Evolutionary conservation across 257 asterid genomes (phyloP), one percentile per base, ranked within the genome.

Genomic region (Anisodus acutangulus): DNA sequence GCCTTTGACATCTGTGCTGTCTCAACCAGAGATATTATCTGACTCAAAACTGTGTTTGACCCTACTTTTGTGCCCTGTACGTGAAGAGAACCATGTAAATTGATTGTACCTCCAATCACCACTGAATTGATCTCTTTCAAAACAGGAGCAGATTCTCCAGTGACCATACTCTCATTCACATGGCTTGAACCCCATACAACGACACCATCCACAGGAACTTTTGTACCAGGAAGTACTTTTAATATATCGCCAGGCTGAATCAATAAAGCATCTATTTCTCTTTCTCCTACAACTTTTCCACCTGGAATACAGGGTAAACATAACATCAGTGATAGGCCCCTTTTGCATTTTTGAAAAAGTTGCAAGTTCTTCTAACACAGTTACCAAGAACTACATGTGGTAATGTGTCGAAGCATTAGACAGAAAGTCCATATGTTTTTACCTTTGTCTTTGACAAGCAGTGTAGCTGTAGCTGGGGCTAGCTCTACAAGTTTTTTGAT

Each of bases 1-100:
- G 99, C 99, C 89, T 95, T 95, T 79, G 99, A 97, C 99, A 97
- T 97, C 93, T 97, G 99, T 2, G 99, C 99, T 17, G 97, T 91
- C 96, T 97, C 99, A 90, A 97, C 99, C 88, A 97, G 90, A 84
- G 97, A 90, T 87, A 97, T 97, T 85, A 97, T 97, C 91, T 97
- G 99, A 93, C 97, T 97, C 91, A 97, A 85, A 78, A 97, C 93
- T 43, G 99, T 95, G 90, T 92, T 91, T 49, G 99, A 95, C 78
- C 99, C 99, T 54, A 97, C 98, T 91, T 91, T 93, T 86, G 83
- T 93, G 84, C 98, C 98, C 86, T 89, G 91, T 86, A 94, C 71
- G 89, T 97, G 98, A 85, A 97, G 98, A 62, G 90, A 89, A 84
- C 99, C 99, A 80, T 97, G 98, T 85, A 95, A 87, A 87, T 97